Base-by-base conservation (phyloP, 2,329 filamentous ascomycete species). In the Colletotrichum destructivum region DNA sequence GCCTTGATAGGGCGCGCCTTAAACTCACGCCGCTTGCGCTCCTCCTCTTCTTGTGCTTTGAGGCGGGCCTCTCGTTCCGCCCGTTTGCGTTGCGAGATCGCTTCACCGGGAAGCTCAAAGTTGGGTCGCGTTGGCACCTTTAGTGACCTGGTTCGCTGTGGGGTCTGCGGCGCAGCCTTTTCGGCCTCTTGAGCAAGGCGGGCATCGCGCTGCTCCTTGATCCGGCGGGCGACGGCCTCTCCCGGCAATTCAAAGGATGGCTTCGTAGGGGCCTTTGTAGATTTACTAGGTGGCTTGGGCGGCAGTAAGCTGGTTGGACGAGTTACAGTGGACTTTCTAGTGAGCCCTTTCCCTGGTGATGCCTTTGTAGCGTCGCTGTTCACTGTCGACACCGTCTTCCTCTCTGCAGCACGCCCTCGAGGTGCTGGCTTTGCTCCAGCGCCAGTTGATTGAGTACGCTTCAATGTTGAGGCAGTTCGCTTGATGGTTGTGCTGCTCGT, bases 101-200 rank as follows among this genome's bases (percentile, higher is more conserved):
- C 88, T 76, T 92, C 90, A 11, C 90, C 90, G 0, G 90, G 89
- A 54, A 92, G 83, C 79, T 91, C 89, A 79, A 92, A 92, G 7
- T 81, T 85, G 13, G 90, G 84, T 31, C 85, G 85, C 1, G 88
- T 88, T 21, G 86, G 84, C n/a, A 82, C 79, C 75, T 86, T 91
- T 57, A 79, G 83, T 23, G 86, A 88, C 76, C 85, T 89, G 61
- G 84, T 80, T 70, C 86, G 84, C 67, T 83, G 81, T 3, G 85
- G 81, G 47, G 82, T 78, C 49, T 77, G 76, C 59, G 74, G 62
- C 35, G 70, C 54, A 18, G 73, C 72, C 16, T 73, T 69, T 4
- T 62, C 63, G 4, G 55, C 73, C 74, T 81, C 82, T 65, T 80
- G 79, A 59, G 84, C 82, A 46, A 84, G 77, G 38, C 90, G 88